phyloP scores from a whole-genome alignment of 2,329 filamentous ascomycete genomes.

The Cladosporium sp. region DNA sequence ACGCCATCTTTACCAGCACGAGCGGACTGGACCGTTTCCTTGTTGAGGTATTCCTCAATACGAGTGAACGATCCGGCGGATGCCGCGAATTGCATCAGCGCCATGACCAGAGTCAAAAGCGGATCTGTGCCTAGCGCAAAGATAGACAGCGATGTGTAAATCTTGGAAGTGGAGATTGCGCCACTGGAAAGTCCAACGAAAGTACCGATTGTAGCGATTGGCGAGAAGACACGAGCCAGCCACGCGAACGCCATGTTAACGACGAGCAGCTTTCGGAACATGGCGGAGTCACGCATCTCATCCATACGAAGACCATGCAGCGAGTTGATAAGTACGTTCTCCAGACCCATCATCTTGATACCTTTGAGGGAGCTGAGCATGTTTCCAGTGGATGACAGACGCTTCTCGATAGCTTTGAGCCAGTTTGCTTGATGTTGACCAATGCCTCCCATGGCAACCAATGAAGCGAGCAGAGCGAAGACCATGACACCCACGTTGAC shows the following conservation, averaged over 20 bases:
- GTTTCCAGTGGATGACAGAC: slow-evolving; percentile 43
- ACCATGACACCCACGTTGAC: slow-evolving; percentile 21
- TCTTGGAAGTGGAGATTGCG: slow-evolving; percentile 9
- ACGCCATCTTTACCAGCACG: neutral
- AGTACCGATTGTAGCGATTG: slow-evolving; percentile 14
- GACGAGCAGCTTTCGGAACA: slow-evolving; percentile 15
- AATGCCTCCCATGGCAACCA: slow-evolving; percentile 13
- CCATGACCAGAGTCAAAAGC: slow-evolving; percentile 15
- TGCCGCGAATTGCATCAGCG: slow-evolving; percentile 17
- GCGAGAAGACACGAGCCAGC: slow-evolving; percentile 6
- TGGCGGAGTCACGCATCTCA: slow-evolving; percentile 15
- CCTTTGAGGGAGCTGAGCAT: slow-evolving; percentile 50
- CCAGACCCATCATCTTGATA: slow-evolving; percentile 46
- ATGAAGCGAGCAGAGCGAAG: slow-evolving; percentile 10
- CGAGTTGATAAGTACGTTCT: slow-evolving; percentile 13
- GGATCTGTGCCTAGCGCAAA: slow-evolving; percentile 15
- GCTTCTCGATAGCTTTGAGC: slow-evolving; percentile 47
- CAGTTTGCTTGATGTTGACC: slow-evolving; percentile 36
- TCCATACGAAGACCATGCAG: slow-evolving; percentile 13
- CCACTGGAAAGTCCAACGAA: slow-evolving; percentile 14
- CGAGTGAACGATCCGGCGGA: slow-evolving; percentile 12
- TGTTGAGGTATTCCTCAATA: slow-evolving; percentile 17
- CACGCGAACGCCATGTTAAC: slow-evolving; percentile 14
- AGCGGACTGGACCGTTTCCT: neutral
- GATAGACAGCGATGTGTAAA: slow-evolving; percentile 15